Evolutionary conservation across 495 filamentous ascomycete genomes (phyloP).

Genomic region (Hyaloscypha hepaticicola): DNA sequence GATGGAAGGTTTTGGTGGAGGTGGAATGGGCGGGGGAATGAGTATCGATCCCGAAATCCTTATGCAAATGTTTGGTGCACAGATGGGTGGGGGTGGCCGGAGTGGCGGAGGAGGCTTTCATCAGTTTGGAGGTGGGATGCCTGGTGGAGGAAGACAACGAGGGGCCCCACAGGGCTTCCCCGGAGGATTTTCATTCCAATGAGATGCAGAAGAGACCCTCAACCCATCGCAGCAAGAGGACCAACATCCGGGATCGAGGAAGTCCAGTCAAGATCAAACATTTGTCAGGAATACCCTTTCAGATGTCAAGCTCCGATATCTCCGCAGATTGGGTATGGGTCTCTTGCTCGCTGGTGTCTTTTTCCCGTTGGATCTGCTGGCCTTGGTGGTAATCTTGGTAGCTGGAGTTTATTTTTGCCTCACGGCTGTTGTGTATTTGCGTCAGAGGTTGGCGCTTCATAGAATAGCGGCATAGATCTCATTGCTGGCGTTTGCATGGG

Average conservation of each 20-base stretch:
- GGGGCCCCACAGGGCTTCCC: constrained; percentile 38
- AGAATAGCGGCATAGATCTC: constrained; percentile 23
- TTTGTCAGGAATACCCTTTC: not conserved
- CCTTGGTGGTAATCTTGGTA: constrained; percentile 15
- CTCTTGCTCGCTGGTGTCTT: constrained; percentile 30
- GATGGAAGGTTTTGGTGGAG: constrained; percentile 78
- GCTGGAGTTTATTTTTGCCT: constrained; percentile 27
- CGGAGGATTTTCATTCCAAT: constrained; percentile 33
- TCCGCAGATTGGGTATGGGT: constrained; percentile 27
- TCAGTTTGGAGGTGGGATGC: constrained; percentile 41
- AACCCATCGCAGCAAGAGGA: constrained; percentile 7
- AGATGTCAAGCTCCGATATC: constrained; percentile 14
- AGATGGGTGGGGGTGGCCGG: constrained; percentile 48
- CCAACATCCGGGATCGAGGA: not conserved
- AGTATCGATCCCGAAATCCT: constrained; percentile 67
- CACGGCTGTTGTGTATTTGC: constrained; percentile 18
- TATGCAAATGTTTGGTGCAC: constrained; percentile 66
- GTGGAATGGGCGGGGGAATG: constrained; percentile 53
- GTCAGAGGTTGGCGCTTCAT: constrained; percentile 22
- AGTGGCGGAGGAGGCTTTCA: constrained; percentile 44
- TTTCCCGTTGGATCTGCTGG: constrained; percentile 32
- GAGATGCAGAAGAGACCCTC: constrained; percentile 24
- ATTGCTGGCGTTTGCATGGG: constrained; percentile 25
- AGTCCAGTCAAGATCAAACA: constrained; percentile 7
- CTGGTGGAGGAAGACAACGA: constrained; percentile 28